These are phyloP conservation scores for Rhodotorula babjevae DNA, from an alignment of 768 basidiomycete species.

Conservation along the genomic window DNA sequence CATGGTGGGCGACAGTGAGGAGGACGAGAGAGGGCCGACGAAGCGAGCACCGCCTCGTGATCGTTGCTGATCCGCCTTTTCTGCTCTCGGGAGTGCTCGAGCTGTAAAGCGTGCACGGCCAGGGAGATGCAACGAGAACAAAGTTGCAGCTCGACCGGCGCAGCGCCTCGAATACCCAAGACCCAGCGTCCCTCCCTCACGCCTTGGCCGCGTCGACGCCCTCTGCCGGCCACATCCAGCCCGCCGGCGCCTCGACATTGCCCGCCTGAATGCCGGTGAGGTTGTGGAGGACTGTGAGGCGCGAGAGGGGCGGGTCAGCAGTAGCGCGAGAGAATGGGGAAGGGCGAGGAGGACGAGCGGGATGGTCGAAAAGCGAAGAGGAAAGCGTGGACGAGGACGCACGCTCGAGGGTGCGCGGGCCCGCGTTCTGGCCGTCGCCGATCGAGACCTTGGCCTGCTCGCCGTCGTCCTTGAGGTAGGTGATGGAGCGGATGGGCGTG, in stretches of 20 bases:
- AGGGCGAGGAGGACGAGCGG: background rate
- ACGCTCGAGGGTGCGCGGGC: constrained; percentile 38
- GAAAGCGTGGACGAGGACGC: background rate
- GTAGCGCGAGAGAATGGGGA: background rate
- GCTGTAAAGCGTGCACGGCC: too few relatives aligned
- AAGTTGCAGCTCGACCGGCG: too few relatives aligned
- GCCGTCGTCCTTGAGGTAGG: constrained; percentile 31
- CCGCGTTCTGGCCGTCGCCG: constrained; percentile 41
- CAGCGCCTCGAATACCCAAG: too few relatives aligned
- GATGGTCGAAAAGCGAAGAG: background rate
- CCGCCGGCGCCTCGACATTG: constrained; percentile 16
- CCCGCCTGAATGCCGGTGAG: constrained; percentile 43
- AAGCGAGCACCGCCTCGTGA: background rate
- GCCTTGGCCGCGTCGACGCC: constrained; percentile 31
- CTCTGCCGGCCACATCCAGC: constrained; percentile 38
- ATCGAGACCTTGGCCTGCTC: constrained; percentile 37
- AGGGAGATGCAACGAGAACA: too few relatives aligned
- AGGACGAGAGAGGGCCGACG: background rate
- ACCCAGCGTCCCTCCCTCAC: background rate
- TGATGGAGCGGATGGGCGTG: constrained; percentile 42
- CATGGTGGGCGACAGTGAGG: background rate
- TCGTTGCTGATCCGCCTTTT: background rate
- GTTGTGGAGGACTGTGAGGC: constrained; percentile 22
- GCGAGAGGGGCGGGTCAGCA: background rate
- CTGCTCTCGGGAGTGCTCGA: too few relatives aligned